Conservation (phyloP, 495 filamentous ascomycete genomes). For the Daldinia caldariorum region DNA sequence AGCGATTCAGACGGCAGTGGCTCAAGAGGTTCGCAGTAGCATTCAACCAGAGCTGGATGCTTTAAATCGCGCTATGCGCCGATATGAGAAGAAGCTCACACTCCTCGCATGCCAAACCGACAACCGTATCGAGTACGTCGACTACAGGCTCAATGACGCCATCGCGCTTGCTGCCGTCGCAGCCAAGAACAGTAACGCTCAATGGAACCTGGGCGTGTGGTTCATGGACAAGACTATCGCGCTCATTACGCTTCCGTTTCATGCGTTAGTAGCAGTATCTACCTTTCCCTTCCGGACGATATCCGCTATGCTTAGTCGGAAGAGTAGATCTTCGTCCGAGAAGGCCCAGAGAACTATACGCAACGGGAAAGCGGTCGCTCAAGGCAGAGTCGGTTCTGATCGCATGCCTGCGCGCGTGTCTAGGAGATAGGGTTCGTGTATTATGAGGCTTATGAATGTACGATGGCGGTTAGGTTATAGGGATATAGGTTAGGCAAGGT, state of each 20-base stretch:
- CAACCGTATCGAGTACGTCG: constrained; percentile 72
- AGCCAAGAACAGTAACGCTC: constrained; percentile 61
- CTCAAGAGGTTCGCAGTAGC: constrained; percentile 67
- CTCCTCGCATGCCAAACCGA: constrained; percentile 79
- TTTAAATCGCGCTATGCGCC: constrained; percentile 85
- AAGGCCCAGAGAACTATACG: constrained; percentile 25
- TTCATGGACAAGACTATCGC: constrained; percentile 44
- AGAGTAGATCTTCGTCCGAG: constrained; percentile 27
- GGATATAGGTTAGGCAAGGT: neutral
- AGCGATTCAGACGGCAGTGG: constrained; percentile 59
- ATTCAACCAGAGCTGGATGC: constrained; percentile 88
- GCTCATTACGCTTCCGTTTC: constrained; percentile 48
- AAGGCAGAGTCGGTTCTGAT: constrained; percentile 34
- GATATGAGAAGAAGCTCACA: constrained; percentile 91
- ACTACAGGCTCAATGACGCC: constrained; percentile 76
- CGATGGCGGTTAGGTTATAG: neutral
- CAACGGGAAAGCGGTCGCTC: constrained; percentile 26
- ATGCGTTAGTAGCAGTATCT: constrained; percentile 39
- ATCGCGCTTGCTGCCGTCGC: constrained; percentile 81
- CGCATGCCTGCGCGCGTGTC: constrained; percentile 43
- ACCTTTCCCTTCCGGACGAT: constrained; percentile 45
- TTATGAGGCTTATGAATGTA: constrained; percentile 9
- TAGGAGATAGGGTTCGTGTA: constrained; percentile 32
- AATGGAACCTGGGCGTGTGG: constrained; percentile 40
- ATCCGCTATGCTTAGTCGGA: constrained; percentile 42